These are phyloP conservation scores for Boletellus dicymbophilus DNA, from an alignment of 1,284 basidiomycete genomes.

Conservation along the genomic window DNA sequence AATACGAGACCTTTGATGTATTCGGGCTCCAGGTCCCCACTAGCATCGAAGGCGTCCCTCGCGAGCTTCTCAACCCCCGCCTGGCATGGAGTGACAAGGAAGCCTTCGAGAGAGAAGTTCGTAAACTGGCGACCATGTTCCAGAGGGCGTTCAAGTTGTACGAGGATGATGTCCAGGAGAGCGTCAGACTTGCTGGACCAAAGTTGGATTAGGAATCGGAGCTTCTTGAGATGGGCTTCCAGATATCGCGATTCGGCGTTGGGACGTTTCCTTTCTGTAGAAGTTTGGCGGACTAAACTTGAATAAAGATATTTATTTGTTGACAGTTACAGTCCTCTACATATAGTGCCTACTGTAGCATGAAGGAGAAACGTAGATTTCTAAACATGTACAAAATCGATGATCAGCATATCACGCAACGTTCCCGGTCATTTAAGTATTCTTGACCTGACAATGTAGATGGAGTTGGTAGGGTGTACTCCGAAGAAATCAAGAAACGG, in stretches of 20 bases:
- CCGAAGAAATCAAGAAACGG: slow-evolving; percentile 9
- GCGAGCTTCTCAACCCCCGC: slow-evolving; percentile 85
- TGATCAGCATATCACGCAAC: slow-evolving; percentile 14
- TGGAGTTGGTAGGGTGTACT: slow-evolving; percentile 1
- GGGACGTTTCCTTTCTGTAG: slow-evolving; percentile 11
- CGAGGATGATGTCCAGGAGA: slow-evolving; percentile 78
- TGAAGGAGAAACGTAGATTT: no score
- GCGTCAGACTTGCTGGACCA: slow-evolving; percentile 82
- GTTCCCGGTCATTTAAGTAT: slow-evolving; percentile 1
- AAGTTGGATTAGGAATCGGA: slow-evolving; percentile 22
- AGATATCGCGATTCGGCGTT: not conserved
- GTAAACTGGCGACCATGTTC: slow-evolving; percentile 92
- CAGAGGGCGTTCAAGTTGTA: slow-evolving; percentile 89
- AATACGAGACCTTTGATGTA: slow-evolving; percentile 83
- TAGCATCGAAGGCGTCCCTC: slow-evolving; percentile 78
- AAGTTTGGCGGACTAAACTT: not conserved
- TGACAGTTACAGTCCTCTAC: no score
- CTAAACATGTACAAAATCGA: no score
- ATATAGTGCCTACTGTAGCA: no score
- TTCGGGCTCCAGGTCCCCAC: slow-evolving; percentile 87
- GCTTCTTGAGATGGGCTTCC: not conserved
- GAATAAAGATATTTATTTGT: slow-evolving; percentile 8
- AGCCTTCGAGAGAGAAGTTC: slow-evolving; percentile 83
- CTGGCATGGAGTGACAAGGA: slow-evolving; percentile 87
- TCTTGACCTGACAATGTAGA: not conserved